Evolutionary conservation across 1,139 yeast species (phyloP).

Genomic region (Pichia sp.): DNA sequence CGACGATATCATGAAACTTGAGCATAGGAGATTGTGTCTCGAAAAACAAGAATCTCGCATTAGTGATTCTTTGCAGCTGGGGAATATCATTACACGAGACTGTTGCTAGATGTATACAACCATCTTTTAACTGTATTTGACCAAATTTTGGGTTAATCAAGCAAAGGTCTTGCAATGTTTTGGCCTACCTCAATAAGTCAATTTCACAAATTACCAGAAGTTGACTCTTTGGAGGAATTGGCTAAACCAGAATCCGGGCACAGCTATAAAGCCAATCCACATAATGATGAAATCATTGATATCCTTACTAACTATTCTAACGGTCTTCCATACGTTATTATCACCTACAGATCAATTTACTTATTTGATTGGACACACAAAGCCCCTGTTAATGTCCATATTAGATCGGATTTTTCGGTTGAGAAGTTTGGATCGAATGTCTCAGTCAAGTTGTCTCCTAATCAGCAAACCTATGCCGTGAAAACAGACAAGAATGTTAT

Average conservation of each 20-base stretch:
- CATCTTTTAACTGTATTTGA: neutral
- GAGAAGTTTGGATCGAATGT: constrained; percentile 38
- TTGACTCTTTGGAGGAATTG: constrained; percentile 19
- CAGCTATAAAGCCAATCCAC: constrained; percentile 25
- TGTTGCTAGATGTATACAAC: neutral
- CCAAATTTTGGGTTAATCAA: too few relatives aligned
- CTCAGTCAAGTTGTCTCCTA: constrained; percentile 28
- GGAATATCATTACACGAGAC: neutral
- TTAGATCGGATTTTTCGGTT: constrained; percentile 37
- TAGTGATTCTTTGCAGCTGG: neutral
- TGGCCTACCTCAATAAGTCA: constrained; percentile 31
- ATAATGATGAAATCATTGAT: constrained; percentile 25
- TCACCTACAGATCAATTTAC: constrained; percentile 33
- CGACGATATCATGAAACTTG: neutral
- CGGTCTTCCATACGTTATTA: constrained; percentile 30
- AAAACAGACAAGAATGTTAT: constrained; percentile 34
- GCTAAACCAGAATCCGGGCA: constrained; percentile 13
- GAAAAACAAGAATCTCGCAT: neutral
- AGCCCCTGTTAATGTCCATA: constrained; percentile 39
- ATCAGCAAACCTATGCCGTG: constrained; percentile 31
- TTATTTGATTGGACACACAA: constrained; percentile 36
- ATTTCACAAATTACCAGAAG: constrained; percentile 27
- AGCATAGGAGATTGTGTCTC: neutral
- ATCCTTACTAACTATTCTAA: constrained; percentile 9
- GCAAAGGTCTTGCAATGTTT: constrained; percentile 21